Evolutionary conservation across 176 grass and related monocot genomes (phyloP), one percentile per base, ranked within the genome.

Genomic region (Aegilops sharonensis): DNA sequence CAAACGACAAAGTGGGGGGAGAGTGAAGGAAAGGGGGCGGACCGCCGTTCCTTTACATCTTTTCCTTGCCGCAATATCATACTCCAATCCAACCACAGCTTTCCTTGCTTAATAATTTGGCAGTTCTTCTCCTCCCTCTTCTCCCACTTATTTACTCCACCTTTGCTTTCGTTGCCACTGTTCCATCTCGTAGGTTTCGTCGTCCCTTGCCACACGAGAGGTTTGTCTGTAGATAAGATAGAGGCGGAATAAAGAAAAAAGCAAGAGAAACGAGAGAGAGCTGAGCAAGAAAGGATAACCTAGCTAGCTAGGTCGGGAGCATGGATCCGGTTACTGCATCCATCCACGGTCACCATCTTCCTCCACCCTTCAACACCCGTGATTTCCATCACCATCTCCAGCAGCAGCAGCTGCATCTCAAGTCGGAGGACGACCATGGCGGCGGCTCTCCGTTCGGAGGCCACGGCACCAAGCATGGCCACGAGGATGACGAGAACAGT

Each of bases 321-420:
- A 95, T 95, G 94, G 94, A 94, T 94, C 91, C 87, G 1, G 74
- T 89, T 50, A 74, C 79, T 34, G 85, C 82, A 64, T 86, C 87
- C 71, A 92, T 87, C 74, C 86, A 91, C 78, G 90, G 83, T 75
- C 94, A 96, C 79, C 94, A 93, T 85, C 94, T 97, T 79, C 94
- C 94, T 84, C 92, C 94, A 20, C 92, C 94, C 0, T 97, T 97
- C 82, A 93, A 97, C 88, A 97, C 87, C 87, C 94, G 92, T 6
- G 92, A 94, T 23, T 97, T 97, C 64, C 90, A 97, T 70, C 90
- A 87, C 80, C 89, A 91, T 60, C 80, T 90, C 82, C 94, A 91
- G 76, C 91, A 89, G 83, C 91, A 91, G 50, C 83, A 89, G 52
- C 84, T 80, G 63, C 89, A 90, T 17, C 90, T 93, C 8, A 94